Conservation (phyloP, 306 rosid genomes). For the Vicia faba region DNA sequence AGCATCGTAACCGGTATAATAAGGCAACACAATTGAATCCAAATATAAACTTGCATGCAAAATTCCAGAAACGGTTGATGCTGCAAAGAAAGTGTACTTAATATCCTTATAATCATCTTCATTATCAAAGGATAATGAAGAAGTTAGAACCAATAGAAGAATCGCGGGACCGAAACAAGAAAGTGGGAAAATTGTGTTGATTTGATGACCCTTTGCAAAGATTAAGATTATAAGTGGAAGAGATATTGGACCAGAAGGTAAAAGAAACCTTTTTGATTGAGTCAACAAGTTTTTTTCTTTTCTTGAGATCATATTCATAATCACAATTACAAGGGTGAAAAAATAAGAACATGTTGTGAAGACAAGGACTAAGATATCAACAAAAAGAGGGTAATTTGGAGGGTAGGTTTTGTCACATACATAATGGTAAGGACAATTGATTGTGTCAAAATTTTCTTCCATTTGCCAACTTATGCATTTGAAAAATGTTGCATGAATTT, state of each 20-base stretch:
- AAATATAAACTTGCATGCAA: conserved; percentile 80
- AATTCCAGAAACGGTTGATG: conserved; percentile 82
- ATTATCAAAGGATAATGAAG: conserved; percentile 66
- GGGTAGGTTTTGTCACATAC: conserved; percentile 75
- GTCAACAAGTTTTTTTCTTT: conserved; percentile 35
- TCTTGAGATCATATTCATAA: conserved; percentile 42
- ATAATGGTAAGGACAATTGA: conserved; percentile 82
- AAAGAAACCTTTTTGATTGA: conserved; percentile 48
- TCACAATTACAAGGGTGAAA: conserved; percentile 59
- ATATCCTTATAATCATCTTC: conserved; percentile 50
- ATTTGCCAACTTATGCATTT: conserved; percentile 93
- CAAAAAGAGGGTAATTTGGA: conserved; percentile 54
- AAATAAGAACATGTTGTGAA: conserved; percentile 61
- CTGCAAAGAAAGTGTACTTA: conserved; percentile 67
- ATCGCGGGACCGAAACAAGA: conserved; percentile 73
- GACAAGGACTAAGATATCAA: conserved; percentile 58
- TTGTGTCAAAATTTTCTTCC: conserved; percentile 76
- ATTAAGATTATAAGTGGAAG: conserved; percentile 74
- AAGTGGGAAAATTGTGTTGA: conserved; percentile 71
- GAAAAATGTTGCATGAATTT: conserved; percentile 61
- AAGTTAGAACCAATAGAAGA: conserved; percentile 69
- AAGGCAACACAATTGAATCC: conserved; percentile 74
- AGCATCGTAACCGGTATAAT: conserved; percentile 84
- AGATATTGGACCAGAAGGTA: conserved; percentile 81
- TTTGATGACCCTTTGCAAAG: conserved; percentile 70